Evolutionary conservation across 1,139 yeast species (phyloP), one percentile per base, ranked within the genome.

Genomic region (Arxiozyma telluris): DNA sequence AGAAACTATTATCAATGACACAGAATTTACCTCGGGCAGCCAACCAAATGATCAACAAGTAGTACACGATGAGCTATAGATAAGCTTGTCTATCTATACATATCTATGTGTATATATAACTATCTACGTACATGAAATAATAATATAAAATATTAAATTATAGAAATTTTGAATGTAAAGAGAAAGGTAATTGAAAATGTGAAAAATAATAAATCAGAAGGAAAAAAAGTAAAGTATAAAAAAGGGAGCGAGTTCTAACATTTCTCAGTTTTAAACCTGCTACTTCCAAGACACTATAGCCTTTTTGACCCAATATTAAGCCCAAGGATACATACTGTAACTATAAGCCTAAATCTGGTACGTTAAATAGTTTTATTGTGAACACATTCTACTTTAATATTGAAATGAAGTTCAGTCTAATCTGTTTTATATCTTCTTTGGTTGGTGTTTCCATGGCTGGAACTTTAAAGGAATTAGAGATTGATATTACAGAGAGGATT

Each of bases 401-500:
- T 34, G 39, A 34, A 6, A 45, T 45, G 47, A 45, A 45, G 17
- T 45, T 45, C 12, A 45, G 25, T 20, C 21, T 38, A 17, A 30
- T 45, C 17, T 47, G 23, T 27, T 34, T 55, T 17, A 30, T 51
- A 42, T 49, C 56, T 34, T 34, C 39, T 25, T 27, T 50, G 9
- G 38, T 34, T 41, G 52, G 54, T 15, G 9, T 47, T 18, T 59
- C 54, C 12, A 48, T 61, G 30, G 67, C 68, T 38, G 64, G 61
- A 4, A 53, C 61, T 9, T 51, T 65, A 42, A 60, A 60, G 43
- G 62, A 62, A 50, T 53, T 67, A 50, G 64, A 60, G 46, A 62
- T 66, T 47, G 81, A 80, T 17, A 69, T 79, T 50, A 67, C 76
- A 51, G 72, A 79, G 53, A 73, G 76, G 58, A 72, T 79, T 50